Evolutionary conservation across 768 basidiomycete genomes (phyloP).

Genomic region (Leccinellum rugosiceps): DNA sequence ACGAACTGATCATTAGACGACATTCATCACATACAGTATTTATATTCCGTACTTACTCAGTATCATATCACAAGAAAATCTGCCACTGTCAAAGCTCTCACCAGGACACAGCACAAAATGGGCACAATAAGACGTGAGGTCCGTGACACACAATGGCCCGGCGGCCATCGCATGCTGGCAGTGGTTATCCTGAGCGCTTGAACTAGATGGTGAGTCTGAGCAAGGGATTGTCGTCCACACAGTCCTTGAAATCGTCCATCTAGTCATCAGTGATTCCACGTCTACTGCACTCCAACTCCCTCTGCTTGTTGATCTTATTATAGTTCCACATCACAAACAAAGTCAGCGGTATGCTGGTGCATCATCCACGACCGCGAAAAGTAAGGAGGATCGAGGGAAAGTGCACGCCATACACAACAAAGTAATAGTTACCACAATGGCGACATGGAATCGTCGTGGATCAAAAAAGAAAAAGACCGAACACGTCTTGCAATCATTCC

Average conservation of each 20-base stretch:
- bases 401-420: neutral
- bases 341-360: neutral
- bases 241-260: neutral
- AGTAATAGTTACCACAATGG: neutral
- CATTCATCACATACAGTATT: too few species aligned
- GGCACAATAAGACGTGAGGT: too few species aligned
- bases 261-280: neutral
- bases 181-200: too few species aligned
- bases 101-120: too few species aligned
- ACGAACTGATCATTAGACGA: too few species aligned
- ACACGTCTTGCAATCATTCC: neutral
- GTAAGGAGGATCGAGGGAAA: neutral
- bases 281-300: neutral
- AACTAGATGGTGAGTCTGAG: neutral
- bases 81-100: too few species aligned
- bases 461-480: neutral
- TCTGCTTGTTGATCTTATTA: neutral
- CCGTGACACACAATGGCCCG: too few species aligned
- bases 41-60: too few species aligned
- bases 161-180: too few species aligned
- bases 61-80: too few species aligned
- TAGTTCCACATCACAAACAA: neutral
- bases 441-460: neutral
- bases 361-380: neutral
- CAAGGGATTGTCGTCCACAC: neutral